Evolutionary conservation across 202 grass and related monocot genomes (phyloP).

Genomic region (Setaria italica): DNA sequence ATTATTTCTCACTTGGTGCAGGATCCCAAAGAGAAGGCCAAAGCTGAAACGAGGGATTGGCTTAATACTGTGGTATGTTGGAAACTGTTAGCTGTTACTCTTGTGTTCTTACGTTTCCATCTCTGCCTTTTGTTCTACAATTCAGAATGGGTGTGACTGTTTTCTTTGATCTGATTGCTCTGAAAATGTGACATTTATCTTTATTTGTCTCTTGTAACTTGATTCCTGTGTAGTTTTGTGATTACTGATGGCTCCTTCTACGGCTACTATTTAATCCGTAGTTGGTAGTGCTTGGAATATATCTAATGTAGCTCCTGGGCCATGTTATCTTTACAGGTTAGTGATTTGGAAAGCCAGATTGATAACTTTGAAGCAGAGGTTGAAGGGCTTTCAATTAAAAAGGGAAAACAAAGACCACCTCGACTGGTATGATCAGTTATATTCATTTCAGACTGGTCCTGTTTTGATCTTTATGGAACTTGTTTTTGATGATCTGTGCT

Average conservation of each 20-base stretch:
- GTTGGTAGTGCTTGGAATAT: background rate
- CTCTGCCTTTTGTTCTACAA: background rate
- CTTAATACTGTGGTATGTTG: conserved; percentile 94
- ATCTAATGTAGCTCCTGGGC: conserved; percentile 13
- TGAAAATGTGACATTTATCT: conserved; percentile 30
- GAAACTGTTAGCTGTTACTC: conserved; percentile 21
- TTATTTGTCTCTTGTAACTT: conserved; percentile 28
- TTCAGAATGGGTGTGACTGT: background rate
- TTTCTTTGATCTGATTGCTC: conserved; percentile 40
- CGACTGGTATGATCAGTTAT: conserved; percentile 71
- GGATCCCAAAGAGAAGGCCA: conserved; percentile 98
- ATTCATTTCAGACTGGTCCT: conserved; percentile 30
- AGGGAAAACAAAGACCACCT: conserved; percentile 90
- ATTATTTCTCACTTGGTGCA: conserved; percentile 49
- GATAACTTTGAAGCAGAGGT: conserved; percentile 97
- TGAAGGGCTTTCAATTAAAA: conserved; percentile 98
- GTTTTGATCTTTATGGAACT: conserved; percentile 27
- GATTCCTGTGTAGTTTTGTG: conserved; percentile 25
- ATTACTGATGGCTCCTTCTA: conserved; percentile 5
- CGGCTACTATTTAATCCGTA: conserved; percentile 2
- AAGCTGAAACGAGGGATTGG: conserved; percentile 99
- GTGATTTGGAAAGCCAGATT: conserved; percentile 95
- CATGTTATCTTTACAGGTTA: conserved; percentile 67
- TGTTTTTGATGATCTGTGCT: conserved; percentile 26
- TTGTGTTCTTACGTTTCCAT: conserved; percentile 16